Base-by-base conservation (phyloP, 345 rosid genomes). In the Populus davidiana region DNA sequence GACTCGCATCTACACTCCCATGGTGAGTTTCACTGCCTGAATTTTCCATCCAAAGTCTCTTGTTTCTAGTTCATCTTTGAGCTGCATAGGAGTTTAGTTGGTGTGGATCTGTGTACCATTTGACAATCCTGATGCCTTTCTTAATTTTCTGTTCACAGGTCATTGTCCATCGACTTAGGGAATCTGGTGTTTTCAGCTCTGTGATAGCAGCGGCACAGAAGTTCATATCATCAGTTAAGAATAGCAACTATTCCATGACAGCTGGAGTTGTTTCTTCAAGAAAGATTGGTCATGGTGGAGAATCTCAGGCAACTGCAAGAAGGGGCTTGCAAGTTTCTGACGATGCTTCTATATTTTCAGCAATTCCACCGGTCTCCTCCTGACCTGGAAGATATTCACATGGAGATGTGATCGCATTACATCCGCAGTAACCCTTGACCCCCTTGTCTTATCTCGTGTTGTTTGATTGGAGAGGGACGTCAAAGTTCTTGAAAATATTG, bases 1-100 rank as follows among this genome's bases (percentile, higher is more conserved):
- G 75, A 88, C 91, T 73, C 92, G 94, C 81, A 88, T 94, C 78
- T 84, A 90, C 83, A 86, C 91, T 73, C 99, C 97, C 43, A 91
- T 90, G 98, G 99, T 96, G 69, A 81, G 92, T 87, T 50, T 52
- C 35, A 62, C 38, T 52, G 49, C 64, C 72, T 59, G 8, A 38
- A 9, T 18, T 38, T 61, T 72, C 67, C 39, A 31, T 69, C 5
- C 43, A 27, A 6, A 17, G 11, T 36, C 62, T 35, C 31, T 47
- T 23, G 50, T 67, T 61, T 72, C 16, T 9, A 23, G 38, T 72
- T 29, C 73, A 47, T 70, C 75, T 39, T 77, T 61, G 54, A 66
- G 62, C 23, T 36, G 69, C 38, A 16, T 23, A 43, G 31, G 23
- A 65, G 47, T 67, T 50, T 49, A 14, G n/a, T 29, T 41, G 65